These are phyloP conservation scores for Aschersonia sp. DNA, from an alignment of 2,329 filamentous ascomycete species.

Conservation along the genomic window DNA sequence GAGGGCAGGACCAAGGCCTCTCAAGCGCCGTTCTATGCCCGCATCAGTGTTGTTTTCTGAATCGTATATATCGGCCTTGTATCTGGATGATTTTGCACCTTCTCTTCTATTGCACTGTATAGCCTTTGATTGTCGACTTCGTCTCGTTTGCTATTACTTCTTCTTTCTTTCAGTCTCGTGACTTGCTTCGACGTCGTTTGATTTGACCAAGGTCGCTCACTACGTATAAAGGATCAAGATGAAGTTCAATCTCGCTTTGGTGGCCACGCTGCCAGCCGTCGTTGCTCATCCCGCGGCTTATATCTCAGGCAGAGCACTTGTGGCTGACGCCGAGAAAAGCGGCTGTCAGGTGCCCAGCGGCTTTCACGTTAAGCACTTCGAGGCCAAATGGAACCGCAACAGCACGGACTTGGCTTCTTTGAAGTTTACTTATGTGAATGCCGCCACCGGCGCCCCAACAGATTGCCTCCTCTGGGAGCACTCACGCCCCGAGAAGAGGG, in stretches of 20 bases:
- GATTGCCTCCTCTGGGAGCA: constrained; percentile 27
- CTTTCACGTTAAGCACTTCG: constrained; percentile 25
- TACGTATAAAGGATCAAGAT: constrained; percentile 1
- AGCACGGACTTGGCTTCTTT: constrained; percentile 17
- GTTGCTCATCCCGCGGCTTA: constrained; percentile 12
- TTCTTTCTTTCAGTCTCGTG: too few relatives aligned
- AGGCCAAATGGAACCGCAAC: constrained; percentile 17
- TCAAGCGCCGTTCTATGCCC: too few relatives aligned
- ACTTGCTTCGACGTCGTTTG: too few relatives aligned
- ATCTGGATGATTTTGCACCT: too few relatives aligned
- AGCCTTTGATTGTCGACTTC: too few relatives aligned
- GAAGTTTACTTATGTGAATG: constrained; percentile 26
- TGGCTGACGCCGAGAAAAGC: constrained; percentile 10
- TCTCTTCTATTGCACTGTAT: too few relatives aligned
- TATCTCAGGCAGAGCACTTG: constrained; percentile 11
- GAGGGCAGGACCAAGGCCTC: too few relatives aligned
- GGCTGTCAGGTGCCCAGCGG: constrained; percentile 21
- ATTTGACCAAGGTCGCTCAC: too few relatives aligned
- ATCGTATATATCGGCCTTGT: too few relatives aligned
- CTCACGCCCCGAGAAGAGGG: constrained; percentile 19
- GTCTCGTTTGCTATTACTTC: too few relatives aligned
- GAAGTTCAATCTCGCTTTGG: constrained; percentile 3
- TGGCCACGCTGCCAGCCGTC: constrained; percentile 6
- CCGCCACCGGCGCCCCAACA: constrained; percentile 23
- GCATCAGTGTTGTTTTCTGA: too few relatives aligned